Evolutionary conservation across 2,329 filamentous ascomycete species (phyloP).

Genomic region (Aspergillus alliaceus): DNA sequence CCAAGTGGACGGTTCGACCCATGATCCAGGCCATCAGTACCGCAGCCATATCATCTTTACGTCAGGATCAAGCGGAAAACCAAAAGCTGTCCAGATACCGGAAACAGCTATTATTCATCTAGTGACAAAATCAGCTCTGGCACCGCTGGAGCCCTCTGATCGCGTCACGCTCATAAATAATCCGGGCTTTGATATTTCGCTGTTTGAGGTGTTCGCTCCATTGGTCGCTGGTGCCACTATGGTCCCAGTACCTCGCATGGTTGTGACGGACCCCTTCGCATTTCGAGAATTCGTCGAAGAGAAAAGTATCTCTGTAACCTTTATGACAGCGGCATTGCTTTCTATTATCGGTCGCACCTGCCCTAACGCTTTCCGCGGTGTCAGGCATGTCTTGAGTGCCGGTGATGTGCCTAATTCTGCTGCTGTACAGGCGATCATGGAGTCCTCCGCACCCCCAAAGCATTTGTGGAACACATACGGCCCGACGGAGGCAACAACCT

Average conservation of each 20-base stretch:
- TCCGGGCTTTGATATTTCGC: constrained; percentile 16
- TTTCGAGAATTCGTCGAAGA: constrained; percentile 5
- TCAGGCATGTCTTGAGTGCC: constrained; percentile 9
- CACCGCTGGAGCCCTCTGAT: constrained; percentile 13
- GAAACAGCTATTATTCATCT: constrained; percentile 43
- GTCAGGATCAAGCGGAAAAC: constrained; percentile 66
- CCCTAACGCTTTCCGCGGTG: constrained; percentile 6
- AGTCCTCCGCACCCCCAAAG: constrained; percentile 6
- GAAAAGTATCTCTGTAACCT: constrained; percentile 2
- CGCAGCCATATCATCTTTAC: constrained; percentile 54
- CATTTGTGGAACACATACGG: constrained; percentile 19
- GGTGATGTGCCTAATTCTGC: constrained; percentile 10
- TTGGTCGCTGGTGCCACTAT: constrained; percentile 13
- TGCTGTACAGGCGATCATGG: constrained; percentile 9
- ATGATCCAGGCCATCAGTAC: neutral
- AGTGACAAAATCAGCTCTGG: neutral
- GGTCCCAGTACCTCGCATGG: constrained; percentile 6
- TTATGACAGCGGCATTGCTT: constrained; percentile 10
- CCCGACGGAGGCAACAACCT: constrained; percentile 15
- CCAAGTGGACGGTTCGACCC: neutral
- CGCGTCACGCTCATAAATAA: constrained; percentile 12
- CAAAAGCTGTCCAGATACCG: constrained; percentile 76
- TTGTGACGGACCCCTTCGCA: constrained; percentile 10
- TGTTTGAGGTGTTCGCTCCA: constrained; percentile 12
- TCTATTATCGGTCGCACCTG: constrained; percentile 7